A percentile compares a stretch with the other conserved stretches of the same genome.
Conservation (phyloP, 345 rosid species). For the Noccaea bulbosa region DNA sequence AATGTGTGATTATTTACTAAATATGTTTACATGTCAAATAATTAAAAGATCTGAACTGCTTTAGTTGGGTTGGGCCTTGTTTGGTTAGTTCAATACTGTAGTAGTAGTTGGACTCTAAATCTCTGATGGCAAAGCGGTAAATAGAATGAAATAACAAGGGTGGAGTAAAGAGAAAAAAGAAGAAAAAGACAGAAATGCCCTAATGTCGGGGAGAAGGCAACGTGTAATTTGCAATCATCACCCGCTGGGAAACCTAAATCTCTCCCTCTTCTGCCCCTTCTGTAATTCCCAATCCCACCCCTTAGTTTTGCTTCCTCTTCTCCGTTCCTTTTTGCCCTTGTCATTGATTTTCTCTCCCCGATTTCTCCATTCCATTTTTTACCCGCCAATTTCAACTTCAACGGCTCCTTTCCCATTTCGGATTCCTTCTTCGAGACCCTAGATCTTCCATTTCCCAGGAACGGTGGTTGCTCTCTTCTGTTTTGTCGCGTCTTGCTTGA, state of each 20-base stretch:
- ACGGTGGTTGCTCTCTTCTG: constrained; percentile 17
- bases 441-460: constrained; percentile 14
- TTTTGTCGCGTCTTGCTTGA: neutral
- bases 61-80: constrained; percentile 25
- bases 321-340: neutral
- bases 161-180: neutral
- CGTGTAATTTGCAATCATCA: constrained; percentile 43
- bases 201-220: constrained; percentile 3
- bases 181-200: constrained; percentile 57
- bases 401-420: constrained; percentile 34
- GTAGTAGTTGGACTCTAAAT: neutral
- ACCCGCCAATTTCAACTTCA: constrained; percentile 56
- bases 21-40: no score
- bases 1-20: no score
- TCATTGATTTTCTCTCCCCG: constrained; percentile 6
- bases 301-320: constrained; percentile 37
- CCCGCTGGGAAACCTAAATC: constrained; percentile 45
- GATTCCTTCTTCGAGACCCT: neutral
- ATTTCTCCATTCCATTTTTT: constrained; percentile 27
- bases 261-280: constrained; percentile 68
- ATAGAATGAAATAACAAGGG: neutral
- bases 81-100: neutral
- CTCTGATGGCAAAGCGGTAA: constrained; percentile 22
- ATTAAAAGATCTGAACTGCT: no score
- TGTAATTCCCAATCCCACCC: constrained; percentile 56